Evolutionary conservation across 345 rosid genomes (phyloP), one percentile per base, ranked within the genome.

Genomic region (Cardamine resedifolia): DNA sequence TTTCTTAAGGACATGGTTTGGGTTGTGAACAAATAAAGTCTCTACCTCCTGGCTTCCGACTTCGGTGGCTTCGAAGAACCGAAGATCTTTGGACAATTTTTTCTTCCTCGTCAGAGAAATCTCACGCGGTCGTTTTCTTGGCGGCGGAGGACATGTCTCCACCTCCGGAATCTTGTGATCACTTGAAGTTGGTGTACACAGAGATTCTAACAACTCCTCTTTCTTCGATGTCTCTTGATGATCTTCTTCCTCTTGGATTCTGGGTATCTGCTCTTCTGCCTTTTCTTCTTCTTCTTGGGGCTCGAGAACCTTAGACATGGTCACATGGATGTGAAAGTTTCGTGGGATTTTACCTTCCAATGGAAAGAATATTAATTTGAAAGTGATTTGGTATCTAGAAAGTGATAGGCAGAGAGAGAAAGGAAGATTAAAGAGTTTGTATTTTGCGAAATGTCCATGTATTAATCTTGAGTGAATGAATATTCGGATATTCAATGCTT

Each of bases 291-390:
- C 65, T 62, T 69, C 79, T 45, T 3, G 65, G 75, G 71, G 51
- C 34, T 76, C 45, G 70, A 63, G 75, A 69, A 68, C 45, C 65
- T 69, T 76, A 47, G 79, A 76, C 79, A 76, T 76, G 71, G 79
- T 68, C 78, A 66, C 78, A 66, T 74, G 78, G 62, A 74, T 61
- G 70, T 20, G 50, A 68, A 68, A 68, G 64, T 52, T 76, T 75
- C 49, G 74, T 68, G 70, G 15, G 68, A 19, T 75, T 67, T 68
- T 68, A 60, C 62, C 73, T 75, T 75, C 58, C 20, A 62, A 19
- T 63, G 52, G 66, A 56, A 55, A 74, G 27, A 66, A 66, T 74
- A 48, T 53, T 71, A 33, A 31, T 63, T 41, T 23, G 16, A 68
- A 66, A 75, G 64, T 43, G 69, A 52, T 33, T 53, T 44, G 62